phyloP scores from a whole-genome alignment of 768 basidiomycete species.

The Lentinula boryana region DNA sequence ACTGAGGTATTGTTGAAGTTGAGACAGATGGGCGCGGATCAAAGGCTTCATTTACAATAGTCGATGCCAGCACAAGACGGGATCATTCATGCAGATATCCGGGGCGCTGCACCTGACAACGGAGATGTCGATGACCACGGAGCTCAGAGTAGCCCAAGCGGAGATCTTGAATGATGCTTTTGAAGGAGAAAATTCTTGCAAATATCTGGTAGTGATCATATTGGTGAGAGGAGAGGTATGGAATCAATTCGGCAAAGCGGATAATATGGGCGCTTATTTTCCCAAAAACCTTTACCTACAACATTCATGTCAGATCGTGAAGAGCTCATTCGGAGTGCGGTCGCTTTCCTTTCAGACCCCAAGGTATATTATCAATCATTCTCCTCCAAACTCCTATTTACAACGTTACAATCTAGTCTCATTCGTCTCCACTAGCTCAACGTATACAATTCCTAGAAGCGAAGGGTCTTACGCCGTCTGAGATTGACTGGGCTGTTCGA shows the following conservation, averaged over 20 bases:
- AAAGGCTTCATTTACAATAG: neutral
- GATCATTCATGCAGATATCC: neutral
- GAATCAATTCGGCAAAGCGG: neutral
- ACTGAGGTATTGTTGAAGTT: neutral
- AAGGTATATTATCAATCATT: slow-evolving; percentile 42
- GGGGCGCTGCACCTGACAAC: neutral
- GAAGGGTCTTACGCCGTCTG: slow-evolving; percentile 77
- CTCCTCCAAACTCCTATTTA: neutral
- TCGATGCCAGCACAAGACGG: neutral
- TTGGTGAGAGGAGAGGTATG: neutral
- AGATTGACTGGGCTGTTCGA: slow-evolving; percentile 82
- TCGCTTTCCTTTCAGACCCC: slow-evolving; percentile 80
- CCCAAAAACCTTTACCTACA: neutral
- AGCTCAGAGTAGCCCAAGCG: neutral
- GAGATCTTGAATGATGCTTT: neutral
- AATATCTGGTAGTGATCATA: neutral
- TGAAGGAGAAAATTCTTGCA: neutral
- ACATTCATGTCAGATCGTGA: slow-evolving; percentile 50
- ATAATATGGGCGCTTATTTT: neutral
- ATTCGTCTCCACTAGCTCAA: slow-evolving; percentile 74
- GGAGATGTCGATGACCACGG: neutral
- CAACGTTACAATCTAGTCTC: slow-evolving; percentile 41
- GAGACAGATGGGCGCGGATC: neutral
- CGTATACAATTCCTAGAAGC: slow-evolving; percentile 92
- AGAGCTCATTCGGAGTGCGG: slow-evolving; percentile 76